Percentiles rank a stretch among this genome's conserved stretches.
Evolutionary conservation across 2,329 filamentous ascomycete species (phyloP).

Genomic region (Cadophora luteo-olivacea): DNA sequence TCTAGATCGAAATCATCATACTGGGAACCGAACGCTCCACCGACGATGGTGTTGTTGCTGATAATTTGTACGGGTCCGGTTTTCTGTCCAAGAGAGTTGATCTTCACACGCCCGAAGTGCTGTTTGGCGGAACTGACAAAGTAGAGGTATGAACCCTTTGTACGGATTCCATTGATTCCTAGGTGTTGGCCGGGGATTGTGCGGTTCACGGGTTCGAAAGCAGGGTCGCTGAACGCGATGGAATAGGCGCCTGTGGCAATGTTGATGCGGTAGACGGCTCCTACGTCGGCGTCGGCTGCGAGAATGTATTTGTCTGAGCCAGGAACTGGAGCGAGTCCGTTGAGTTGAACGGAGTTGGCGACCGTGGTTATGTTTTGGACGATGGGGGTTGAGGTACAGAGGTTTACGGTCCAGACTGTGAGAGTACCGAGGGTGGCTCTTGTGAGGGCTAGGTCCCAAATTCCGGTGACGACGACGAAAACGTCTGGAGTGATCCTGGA

Average conservation of each 20-base stretch:
- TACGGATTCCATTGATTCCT: constrained; percentile 41
- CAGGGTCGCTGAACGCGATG: constrained; percentile 26
- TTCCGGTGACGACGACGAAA: constrained; percentile 28
- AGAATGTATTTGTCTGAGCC: constrained; percentile 30
- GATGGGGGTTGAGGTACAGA: constrained; percentile 23
- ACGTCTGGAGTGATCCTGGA: constrained; percentile 28
- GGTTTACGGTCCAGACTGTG: constrained; percentile 33
- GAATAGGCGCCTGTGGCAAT: constrained; percentile 31
- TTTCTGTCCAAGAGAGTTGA: constrained; percentile 23
- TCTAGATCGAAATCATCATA: constrained; percentile 35
- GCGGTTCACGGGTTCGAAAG: constrained; percentile 13
- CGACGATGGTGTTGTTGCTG: constrained; percentile 10
- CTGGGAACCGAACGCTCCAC: neutral
- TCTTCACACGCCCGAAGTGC: constrained; percentile 27
- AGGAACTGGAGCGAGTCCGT: constrained; percentile 36
- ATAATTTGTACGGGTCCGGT: constrained; percentile 24
- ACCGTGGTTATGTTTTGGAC: constrained; percentile 33
- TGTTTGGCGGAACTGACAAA: constrained; percentile 38
- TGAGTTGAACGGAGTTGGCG: constrained; percentile 30
- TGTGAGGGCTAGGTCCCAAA: constrained; percentile 22
- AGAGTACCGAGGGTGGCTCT: constrained; percentile 25
- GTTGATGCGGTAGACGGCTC: constrained; percentile 41
- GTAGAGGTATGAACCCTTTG: constrained; percentile 34
- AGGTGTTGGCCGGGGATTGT: constrained; percentile 21
- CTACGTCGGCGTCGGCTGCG: constrained; percentile 39